Evolutionary conservation across 2,329 filamentous ascomycete genomes (phyloP).

Genomic region (Epicoccum nigrum): DNA sequence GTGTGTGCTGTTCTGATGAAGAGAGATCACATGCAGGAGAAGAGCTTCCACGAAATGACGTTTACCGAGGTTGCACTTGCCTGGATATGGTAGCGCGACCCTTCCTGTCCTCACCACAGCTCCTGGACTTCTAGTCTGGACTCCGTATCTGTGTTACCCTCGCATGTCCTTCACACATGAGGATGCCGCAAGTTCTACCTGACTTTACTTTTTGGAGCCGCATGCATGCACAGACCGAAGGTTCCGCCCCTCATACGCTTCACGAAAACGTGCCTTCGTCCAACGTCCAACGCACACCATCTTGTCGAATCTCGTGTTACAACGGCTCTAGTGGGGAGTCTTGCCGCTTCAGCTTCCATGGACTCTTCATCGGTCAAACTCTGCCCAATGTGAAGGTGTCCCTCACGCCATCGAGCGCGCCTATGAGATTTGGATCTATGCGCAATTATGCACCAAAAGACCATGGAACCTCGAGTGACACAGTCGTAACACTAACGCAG

Average conservation of each 20-base stretch:
- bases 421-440: too few relatives aligned
- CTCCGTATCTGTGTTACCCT: conserved; percentile 12
- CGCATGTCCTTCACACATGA: conserved; percentile 7
- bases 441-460: too few relatives aligned
- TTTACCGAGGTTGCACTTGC: conserved; percentile 10
- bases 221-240: not conserved
- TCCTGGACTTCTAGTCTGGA: conserved; percentile 13
- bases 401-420: too few relatives aligned
- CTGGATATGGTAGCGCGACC: not conserved
- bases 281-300: not conserved
- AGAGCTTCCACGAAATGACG: conserved; percentile 1
- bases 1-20: not conserved
- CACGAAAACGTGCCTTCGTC: conserved; percentile 1
- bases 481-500: too few relatives aligned
- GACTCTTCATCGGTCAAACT: too few relatives aligned
- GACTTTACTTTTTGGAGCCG: conserved; percentile 17
- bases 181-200: conserved; percentile 11
- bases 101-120: not conserved
- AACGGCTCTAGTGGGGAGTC: too few relatives aligned
- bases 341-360: too few relatives aligned
- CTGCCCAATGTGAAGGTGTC: too few relatives aligned
- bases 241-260: not conserved
- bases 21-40: conserved; percentile 1
- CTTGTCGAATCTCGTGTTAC: not conserved
- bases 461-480: too few relatives aligned